phyloP scores from a whole-genome alignment of 345 rosid genomes.

The Tarenaya hassleriana region DNA sequence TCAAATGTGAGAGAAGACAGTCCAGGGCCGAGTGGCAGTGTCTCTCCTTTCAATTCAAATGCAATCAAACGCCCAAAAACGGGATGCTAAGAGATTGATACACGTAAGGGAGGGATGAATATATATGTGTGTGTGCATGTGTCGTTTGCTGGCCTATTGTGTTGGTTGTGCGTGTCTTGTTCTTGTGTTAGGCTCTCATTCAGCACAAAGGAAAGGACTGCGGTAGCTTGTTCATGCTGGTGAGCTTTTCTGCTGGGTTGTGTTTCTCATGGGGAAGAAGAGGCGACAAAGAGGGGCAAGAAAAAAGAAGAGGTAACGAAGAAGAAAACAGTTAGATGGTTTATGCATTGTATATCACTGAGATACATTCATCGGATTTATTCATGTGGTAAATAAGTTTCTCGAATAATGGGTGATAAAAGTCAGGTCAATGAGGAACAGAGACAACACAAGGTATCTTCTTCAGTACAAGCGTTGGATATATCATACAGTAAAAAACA shows the following conservation, averaged over 20 bases:
- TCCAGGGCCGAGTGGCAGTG: slow-evolving; percentile 91
- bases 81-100: slow-evolving; percentile 44
- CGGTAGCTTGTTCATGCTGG: slow-evolving; percentile 8
- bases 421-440: too few relatives aligned
- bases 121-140: slow-evolving; percentile 15
- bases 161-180: slow-evolving; percentile 19
- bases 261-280: too few relatives aligned
- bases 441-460: too few relatives aligned
- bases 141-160: slow-evolving; percentile 20
- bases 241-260: slow-evolving; percentile 7
- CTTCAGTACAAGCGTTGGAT: too few relatives aligned
- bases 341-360: too few relatives aligned
- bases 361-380: too few relatives aligned
- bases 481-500: too few relatives aligned
- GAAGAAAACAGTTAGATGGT: too few relatives aligned
- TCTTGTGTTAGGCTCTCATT: slow-evolving; percentile 21
- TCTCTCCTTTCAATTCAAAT: slow-evolving; percentile 91
- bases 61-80: slow-evolving; percentile 98
- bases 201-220: slow-evolving; percentile 23
- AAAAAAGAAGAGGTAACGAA: too few relatives aligned
- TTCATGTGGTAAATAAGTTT: too few relatives aligned
- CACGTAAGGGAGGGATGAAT: not conserved
- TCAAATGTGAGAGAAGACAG: slow-evolving; percentile 93
- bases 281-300: too few relatives aligned
- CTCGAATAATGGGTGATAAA: too few relatives aligned